phyloP scores from a whole-genome alignment of 768 basidiomycete species.

The Russula dissimulans region DNA sequence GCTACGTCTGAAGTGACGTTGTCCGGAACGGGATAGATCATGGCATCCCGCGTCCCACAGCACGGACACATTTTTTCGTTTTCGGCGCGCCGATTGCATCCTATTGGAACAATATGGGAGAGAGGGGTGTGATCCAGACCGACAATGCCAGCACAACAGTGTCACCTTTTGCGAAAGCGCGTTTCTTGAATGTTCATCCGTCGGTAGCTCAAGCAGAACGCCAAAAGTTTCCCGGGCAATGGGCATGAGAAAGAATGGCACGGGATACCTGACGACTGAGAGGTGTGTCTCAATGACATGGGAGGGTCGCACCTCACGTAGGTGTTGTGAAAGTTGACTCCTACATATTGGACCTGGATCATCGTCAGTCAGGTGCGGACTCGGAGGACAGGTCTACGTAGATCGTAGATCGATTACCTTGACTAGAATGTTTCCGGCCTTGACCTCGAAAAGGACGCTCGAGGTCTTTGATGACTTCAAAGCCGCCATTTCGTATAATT shows the following conservation, averaged over 20 bases:
- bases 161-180: conserved; percentile 56
- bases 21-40: conserved; percentile 52
- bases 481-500: conserved; percentile 61
- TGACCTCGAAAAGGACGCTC: too few species aligned
- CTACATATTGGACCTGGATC: conserved; percentile 56
- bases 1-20: conserved; percentile 48
- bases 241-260: conserved; percentile 48
- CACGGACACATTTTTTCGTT: conserved; percentile 55
- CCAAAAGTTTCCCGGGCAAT: conserved; percentile 81
- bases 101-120: conserved; percentile 24
- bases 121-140: neutral
- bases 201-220: conserved; percentile 61
- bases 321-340: conserved; percentile 82
- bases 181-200: conserved; percentile 54
- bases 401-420: conserved; percentile 25
- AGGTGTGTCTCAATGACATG: neutral
- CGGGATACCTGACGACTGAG: conserved; percentile 34
- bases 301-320: conserved; percentile 55
- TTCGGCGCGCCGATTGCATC: conserved; percentile 43
- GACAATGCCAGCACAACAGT: conserved; percentile 60
- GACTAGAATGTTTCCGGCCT: conserved; percentile 53
- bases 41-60: conserved; percentile 16
- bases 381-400: neutral
- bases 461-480: conserved; percentile 66
- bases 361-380: neutral